Percentiles rank a stretch among this genome's conserved stretches.
phyloP scores from a whole-genome alignment of 371 early-diverging fungal genomes.

The Rhizomucor pusillus region DNA sequence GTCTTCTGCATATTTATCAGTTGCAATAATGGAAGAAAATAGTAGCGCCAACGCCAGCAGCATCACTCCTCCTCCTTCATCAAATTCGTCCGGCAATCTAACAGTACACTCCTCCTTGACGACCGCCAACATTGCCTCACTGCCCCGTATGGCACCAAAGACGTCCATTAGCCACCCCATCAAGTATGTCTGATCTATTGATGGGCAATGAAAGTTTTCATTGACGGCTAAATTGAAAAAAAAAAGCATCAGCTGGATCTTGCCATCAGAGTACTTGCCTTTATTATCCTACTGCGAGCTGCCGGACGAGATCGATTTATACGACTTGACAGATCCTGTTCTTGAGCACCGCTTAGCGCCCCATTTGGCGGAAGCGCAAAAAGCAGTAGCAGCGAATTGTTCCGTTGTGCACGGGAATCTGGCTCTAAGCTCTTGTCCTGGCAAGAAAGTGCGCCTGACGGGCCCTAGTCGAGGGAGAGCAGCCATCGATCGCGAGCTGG shows the following conservation, averaged over 20 bases:
- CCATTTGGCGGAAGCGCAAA: constrained; percentile 9
- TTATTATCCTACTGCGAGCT: constrained; percentile 28
- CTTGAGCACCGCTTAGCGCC: constrained; percentile 13
- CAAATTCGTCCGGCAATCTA: no score
- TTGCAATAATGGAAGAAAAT: no score
- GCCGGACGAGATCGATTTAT: constrained; percentile 36
- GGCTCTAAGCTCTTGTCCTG: constrained; percentile 77
- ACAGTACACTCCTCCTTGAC: background rate
- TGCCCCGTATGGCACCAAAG: constrained; percentile 20
- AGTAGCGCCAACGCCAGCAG: no score
- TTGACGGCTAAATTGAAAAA: background rate
- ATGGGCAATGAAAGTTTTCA: background rate
- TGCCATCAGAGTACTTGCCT: constrained; percentile 42
- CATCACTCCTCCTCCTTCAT: no score
- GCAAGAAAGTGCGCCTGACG: constrained; percentile 77
- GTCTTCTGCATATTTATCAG: no score
- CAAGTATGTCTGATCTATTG: constrained; percentile 30
- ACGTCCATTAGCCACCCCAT: constrained; percentile 59
- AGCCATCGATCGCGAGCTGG: constrained; percentile 70
- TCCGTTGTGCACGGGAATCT: constrained; percentile 48
- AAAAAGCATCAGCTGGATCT: constrained; percentile 54
- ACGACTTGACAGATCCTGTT: constrained; percentile 35
- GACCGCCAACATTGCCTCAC: constrained; percentile 2
- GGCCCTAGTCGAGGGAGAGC: constrained; percentile 79
- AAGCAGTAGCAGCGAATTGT: background rate